Evolutionary conservation across 179 eudicot species (phyloP).

Genomic region (Heliamphora pulchella): DNA sequence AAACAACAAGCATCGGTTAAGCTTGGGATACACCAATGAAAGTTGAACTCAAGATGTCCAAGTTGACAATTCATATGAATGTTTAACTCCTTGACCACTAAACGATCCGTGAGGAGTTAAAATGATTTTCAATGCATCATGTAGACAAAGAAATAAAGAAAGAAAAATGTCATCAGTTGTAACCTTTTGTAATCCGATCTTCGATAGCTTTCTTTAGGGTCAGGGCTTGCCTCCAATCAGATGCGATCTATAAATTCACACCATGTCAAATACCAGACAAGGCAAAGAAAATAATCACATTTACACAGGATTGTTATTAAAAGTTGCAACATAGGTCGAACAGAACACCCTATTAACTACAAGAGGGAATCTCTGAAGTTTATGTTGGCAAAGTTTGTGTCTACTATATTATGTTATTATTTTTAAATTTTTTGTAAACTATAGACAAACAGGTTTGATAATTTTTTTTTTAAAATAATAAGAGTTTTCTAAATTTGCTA

Average conservation of each 20-base stretch:
- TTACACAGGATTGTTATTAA: background rate
- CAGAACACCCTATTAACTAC: background rate
- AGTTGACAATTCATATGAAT: background rate
- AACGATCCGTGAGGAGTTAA: no score
- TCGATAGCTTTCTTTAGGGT: conserved; percentile 55
- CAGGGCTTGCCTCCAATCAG: conserved; percentile 68
- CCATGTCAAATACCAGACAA: background rate
- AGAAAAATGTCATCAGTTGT: background rate
- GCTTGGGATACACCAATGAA: background rate
- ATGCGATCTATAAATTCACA: conserved; percentile 39
- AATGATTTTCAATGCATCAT: background rate
- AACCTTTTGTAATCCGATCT: conserved; percentile 59
- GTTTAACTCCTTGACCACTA: background rate
- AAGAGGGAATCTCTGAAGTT: background rate
- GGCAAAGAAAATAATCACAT: background rate
- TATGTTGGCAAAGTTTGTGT: no score
- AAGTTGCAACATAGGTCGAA: background rate
- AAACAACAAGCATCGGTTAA: no score
- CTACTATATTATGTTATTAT: no score
- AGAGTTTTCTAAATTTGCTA: no score
- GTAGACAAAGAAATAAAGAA: background rate
- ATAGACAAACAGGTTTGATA: no score
- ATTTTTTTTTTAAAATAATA: no score
- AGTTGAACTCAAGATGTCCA: background rate
- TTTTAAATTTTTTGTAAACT: no score